These are phyloP conservation scores for Colletotrichum tamarilloi DNA, from an alignment of 2,329 filamentous ascomycete genomes.

Conservation along the genomic window DNA sequence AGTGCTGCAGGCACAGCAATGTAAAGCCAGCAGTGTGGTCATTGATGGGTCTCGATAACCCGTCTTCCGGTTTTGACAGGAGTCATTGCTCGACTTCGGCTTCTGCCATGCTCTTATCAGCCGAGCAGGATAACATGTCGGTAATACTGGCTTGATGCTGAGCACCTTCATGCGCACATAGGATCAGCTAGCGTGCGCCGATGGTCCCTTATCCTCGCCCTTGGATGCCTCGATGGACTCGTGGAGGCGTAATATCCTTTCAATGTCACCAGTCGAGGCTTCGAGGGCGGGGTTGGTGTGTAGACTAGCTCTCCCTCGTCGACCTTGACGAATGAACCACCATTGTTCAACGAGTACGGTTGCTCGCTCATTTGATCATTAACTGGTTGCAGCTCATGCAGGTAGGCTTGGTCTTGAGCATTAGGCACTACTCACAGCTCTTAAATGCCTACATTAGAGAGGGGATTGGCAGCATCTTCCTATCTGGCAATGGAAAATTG, in stretches of 20 bases:
- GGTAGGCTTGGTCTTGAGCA: neutral
- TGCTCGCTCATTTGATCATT: neutral
- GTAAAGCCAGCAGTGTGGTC: neutral
- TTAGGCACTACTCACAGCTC: neutral
- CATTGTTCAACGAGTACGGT: neutral
- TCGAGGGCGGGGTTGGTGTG: neutral
- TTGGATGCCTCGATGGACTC: too few species aligned
- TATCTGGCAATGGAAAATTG: neutral
- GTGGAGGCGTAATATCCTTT: too few species aligned
- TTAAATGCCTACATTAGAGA: neutral
- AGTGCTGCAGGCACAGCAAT: slow-evolving; percentile 5
- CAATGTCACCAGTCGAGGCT: too few species aligned
- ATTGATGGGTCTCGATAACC: neutral
- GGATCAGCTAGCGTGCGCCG: neutral
- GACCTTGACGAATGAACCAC: slow-evolving; percentile 14
- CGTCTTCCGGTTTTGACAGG: neutral
- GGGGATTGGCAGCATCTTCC: neutral
- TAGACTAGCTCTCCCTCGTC: neutral
- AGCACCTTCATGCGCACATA: neutral
- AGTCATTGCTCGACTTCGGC: neutral
- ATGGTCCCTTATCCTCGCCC: neutral
- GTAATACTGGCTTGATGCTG: neutral
- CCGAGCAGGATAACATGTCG: neutral
- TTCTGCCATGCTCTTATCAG: neutral
- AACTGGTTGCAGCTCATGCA: neutral